Conservation (phyloP, 257 asterid genomes). For the Henckelia pumila region DNA sequence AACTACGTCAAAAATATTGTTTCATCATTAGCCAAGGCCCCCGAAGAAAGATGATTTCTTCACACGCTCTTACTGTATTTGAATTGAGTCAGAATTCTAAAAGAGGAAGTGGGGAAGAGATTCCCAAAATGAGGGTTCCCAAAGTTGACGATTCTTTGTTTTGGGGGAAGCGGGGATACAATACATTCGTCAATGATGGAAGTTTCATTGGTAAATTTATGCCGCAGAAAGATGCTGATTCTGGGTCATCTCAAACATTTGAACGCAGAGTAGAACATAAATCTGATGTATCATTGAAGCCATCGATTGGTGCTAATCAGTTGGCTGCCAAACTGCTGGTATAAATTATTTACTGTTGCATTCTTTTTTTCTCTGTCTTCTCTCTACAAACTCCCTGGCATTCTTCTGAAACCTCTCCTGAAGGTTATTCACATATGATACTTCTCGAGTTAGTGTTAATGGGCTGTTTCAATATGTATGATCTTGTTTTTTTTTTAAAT, state of each 20-base stretch:
- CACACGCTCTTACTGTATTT: slow-evolving; percentile 15
- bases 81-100: slow-evolving; percentile 31
- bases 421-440: neutral
- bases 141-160: slow-evolving; percentile 66
- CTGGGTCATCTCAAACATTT: slow-evolving; percentile 27
- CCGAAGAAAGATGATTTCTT: slow-evolving; percentile 5
- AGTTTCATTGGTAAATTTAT: slow-evolving; percentile 56
- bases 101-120: slow-evolving; percentile 38
- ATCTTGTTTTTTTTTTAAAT: too few relatives aligned
- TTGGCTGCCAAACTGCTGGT: too few relatives aligned
- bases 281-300: slow-evolving; percentile 38
- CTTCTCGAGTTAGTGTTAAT: neutral
- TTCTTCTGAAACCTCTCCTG: too few relatives aligned
- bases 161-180: slow-evolving; percentile 66
- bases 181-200: slow-evolving; percentile 73
- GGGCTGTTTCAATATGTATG: neutral
- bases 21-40: neutral
- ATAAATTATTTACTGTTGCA: slow-evolving; percentile 10
- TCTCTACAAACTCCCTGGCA: too few relatives aligned
- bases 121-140: slow-evolving; percentile 73
- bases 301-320: slow-evolving; percentile 77
- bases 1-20: too few relatives aligned
- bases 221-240: slow-evolving; percentile 35
- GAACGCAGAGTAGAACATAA: slow-evolving; percentile 31
- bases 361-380: slow-evolving; percentile 1